These are phyloP conservation scores for Candida neerlandica DNA, from an alignment of 1,139 yeast species.

Conservation along the genomic window DNA sequence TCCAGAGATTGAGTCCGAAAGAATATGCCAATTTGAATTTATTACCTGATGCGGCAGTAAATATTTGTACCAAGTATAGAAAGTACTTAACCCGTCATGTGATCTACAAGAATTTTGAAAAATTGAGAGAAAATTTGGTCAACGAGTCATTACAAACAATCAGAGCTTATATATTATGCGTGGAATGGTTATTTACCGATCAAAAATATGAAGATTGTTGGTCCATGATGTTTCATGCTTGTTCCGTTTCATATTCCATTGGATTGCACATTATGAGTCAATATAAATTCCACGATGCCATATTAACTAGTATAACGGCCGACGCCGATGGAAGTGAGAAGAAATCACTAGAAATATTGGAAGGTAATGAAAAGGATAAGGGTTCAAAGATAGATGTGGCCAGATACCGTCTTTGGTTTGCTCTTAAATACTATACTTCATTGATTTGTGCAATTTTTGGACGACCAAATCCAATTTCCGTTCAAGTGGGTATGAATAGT, in stretches of 20 bases:
- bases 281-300: slow-evolving; percentile 19
- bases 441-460: slow-evolving; percentile 56
- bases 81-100: slow-evolving; percentile 32
- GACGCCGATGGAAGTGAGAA: slow-evolving; percentile 15
- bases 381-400: slow-evolving; percentile 34
- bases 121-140: slow-evolving; percentile 47
- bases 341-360: slow-evolving; percentile 3
- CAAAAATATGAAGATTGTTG: slow-evolving; percentile 53
- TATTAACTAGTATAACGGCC: slow-evolving; percentile 13
- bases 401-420: slow-evolving; percentile 52
- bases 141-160: slow-evolving; percentile 51
- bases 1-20: slow-evolving; percentile 42
- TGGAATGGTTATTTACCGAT: slow-evolving; percentile 52
- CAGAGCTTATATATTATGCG: slow-evolving; percentile 52
- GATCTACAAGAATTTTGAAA: slow-evolving; percentile 39
- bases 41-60: slow-evolving; percentile 18
- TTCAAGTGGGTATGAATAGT: slow-evolving; percentile 45
- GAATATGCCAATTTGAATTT: slow-evolving; percentile 31
- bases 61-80: slow-evolving; percentile 29
- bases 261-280: slow-evolving; percentile 53
- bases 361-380: slow-evolving; percentile 17
- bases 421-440: slow-evolving; percentile 49
- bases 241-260: slow-evolving; percentile 52
- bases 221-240: slow-evolving; percentile 51
- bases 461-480: slow-evolving; percentile 58